Base-by-base conservation (phyloP, 352 stramenopile species). In the Pythium coloratum region DNA sequence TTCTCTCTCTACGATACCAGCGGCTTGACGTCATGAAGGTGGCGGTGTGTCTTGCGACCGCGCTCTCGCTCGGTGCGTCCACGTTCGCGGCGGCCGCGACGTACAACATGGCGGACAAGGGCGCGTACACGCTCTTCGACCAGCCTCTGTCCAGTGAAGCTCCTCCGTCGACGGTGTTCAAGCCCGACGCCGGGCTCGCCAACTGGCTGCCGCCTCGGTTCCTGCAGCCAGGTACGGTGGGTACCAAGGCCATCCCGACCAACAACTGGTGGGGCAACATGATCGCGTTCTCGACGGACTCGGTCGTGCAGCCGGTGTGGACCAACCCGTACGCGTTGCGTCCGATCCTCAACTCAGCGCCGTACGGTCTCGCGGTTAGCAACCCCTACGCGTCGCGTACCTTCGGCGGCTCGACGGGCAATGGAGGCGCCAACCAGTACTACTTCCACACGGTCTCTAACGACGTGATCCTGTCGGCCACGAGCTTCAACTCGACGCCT, bases 211-310 rank as follows among this genome's bases (percentile, higher is more conserved):
- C 81, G 6, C 80, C 80, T 51, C 80, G 80, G n/a, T 89, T 78
- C 70, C n/a, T 89, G 26, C 75, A 77, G 0, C n/a, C 80, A 6
- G 76, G 75, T 0, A 26, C 82, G 18, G 71, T 86, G 30, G 80
- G 77, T 28, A 76, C 64, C 6, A 76, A 71, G 10, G 54, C 80
- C 16, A 87, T 89, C 51, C 81, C 81, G 20, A 91, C 83, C 28
- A 91, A 91, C 65, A 76, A 87, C 57, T 91, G 83, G 83, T 91
- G 83, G 83, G 81, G 79, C 51, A 91, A 90, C 65, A 71, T 91
- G 24, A 91, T 91, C 62, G 77, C 72, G 72, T 66, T 6, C 28
- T 64, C 62, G 30, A 69, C 18, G 5, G 61, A 76, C 28, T 44
- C 76, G 2, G 26, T 70, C 16, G 66, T 88, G 46, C 67, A 86